Conservation (phyloP, 2,329 filamentous ascomycete genomes). For the Rhinocladiella similis region DNA sequence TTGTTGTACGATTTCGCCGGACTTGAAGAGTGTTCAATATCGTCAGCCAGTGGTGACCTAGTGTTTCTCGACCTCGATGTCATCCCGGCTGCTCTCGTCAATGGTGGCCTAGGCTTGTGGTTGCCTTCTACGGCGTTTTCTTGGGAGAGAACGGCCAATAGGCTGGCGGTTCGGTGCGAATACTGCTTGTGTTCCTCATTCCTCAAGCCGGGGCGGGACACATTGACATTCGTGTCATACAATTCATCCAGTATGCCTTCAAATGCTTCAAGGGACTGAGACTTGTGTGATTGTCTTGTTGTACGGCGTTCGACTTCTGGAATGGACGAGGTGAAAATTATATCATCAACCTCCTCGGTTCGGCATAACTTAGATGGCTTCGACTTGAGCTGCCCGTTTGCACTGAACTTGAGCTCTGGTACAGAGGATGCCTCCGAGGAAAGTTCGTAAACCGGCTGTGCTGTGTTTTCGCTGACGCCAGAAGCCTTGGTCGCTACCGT, state of each 20-base stretch:
- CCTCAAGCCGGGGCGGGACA: constrained; percentile 11
- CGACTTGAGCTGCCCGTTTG: background rate
- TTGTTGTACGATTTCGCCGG: constrained; percentile 35
- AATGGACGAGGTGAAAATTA: constrained; percentile 45
- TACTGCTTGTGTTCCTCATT: constrained; percentile 32
- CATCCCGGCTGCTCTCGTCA: constrained; percentile 12
- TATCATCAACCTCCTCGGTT: constrained; percentile 37
- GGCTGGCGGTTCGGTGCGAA: constrained; percentile 42
- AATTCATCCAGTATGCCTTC: constrained; percentile 40
- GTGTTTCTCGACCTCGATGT: constrained; percentile 9
- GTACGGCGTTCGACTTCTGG: constrained; percentile 28
- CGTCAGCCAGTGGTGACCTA: constrained; percentile 7
- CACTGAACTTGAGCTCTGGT: background rate
- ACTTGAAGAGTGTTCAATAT: constrained; percentile 38
- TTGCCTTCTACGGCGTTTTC: constrained; percentile 15
- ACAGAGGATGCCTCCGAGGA: constrained; percentile 19
- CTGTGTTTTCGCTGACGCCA: no score
- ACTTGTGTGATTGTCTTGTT: background rate
- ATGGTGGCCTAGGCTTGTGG: constrained; percentile 1
- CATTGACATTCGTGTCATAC: constrained; percentile 27
- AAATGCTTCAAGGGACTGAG: constrained; percentile 25
- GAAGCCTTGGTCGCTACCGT: no score
- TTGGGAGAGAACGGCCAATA: constrained; percentile 38
- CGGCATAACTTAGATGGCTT: background rate
- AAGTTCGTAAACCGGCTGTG: constrained; percentile 12